Evolutionary conservation across 352 stramenopile genomes (phyloP).

Genomic region (Phytophthora palmivora): DNA sequence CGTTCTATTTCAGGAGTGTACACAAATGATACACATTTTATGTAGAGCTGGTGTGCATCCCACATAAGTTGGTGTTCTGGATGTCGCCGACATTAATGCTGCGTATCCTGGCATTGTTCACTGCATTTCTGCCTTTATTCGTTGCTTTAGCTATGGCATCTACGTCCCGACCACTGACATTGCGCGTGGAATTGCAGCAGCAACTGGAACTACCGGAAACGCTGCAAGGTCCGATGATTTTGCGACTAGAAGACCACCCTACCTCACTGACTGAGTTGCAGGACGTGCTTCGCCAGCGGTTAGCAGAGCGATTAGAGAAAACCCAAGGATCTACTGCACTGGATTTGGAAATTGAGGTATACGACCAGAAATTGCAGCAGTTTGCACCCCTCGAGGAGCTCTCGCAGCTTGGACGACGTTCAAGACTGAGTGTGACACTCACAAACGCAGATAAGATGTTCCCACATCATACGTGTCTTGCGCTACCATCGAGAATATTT

Average conservation of each 20-base stretch:
- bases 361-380: conserved; percentile 40
- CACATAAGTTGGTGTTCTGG: too few species aligned
- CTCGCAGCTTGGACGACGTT: conserved; percentile 31
- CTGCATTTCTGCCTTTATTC: conserved; percentile 22
- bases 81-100: conserved; percentile 19
- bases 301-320: conserved; percentile 17
- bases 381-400: conserved; percentile 46
- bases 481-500: conserved; percentile 69
- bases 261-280: conserved; percentile 31
- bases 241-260: conserved; percentile 29
- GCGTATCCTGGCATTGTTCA: conserved; percentile 20
- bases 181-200: conserved; percentile 52
- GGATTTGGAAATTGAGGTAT: conserved; percentile 50
- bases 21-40: conserved; percentile 6
- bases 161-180: conserved; percentile 11
- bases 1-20: conserved; percentile 18
- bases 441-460: conserved; percentile 30
- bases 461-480: conserved; percentile 35
- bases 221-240: conserved; percentile 33
- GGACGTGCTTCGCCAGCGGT: conserved; percentile 29
- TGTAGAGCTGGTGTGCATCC: conserved; percentile 3
- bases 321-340: conserved; percentile 2
- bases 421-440: conserved; percentile 51
- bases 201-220: conserved; percentile 24
- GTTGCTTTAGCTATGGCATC: conserved; percentile 21